Evolutionary conservation across 306 rosid species (phyloP).

Genomic region (Inga leiocalycina): DNA sequence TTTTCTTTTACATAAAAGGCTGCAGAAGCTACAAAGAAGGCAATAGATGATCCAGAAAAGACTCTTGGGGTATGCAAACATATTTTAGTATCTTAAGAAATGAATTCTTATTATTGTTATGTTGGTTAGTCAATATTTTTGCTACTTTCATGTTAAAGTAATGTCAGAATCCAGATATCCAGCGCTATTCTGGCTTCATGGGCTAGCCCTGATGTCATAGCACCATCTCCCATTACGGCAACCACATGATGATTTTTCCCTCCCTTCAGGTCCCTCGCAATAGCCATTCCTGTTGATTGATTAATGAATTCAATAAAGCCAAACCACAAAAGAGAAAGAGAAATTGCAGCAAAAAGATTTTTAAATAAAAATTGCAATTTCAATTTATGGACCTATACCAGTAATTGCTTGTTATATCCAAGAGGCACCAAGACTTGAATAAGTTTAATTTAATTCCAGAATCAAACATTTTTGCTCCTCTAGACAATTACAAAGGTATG

Average conservation of each 20-base stretch:
- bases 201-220: slow-evolving; percentile 99
- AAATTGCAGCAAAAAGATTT: slow-evolving; percentile 2
- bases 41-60: slow-evolving; percentile 70
- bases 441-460: not conserved
- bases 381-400: not conserved
- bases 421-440: not conserved
- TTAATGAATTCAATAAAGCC: slow-evolving; percentile 27
- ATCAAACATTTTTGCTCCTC: not conserved
- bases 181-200: slow-evolving; percentile 98
- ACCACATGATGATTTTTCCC: slow-evolving; percentile 69
- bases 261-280: slow-evolving; percentile 91
- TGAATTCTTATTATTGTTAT: too few relatives aligned
- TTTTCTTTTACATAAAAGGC: slow-evolving; percentile 74
- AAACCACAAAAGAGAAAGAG: slow-evolving; percentile 22
- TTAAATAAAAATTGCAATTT: not conserved
- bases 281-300: slow-evolving; percentile 79
- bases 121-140: too few relatives aligned
- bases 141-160: too few relatives aligned
- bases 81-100: too few relatives aligned
- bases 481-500: not conserved
- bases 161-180: slow-evolving; percentile 95
- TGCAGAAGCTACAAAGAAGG: slow-evolving; percentile 74
- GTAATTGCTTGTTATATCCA: not conserved
- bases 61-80: slow-evolving; percentile 54
- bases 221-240: slow-evolving; percentile 95